Base-by-base conservation (phyloP, 192 early-diverging fungal genomes). In the Helicostylum pulchrum region DNA sequence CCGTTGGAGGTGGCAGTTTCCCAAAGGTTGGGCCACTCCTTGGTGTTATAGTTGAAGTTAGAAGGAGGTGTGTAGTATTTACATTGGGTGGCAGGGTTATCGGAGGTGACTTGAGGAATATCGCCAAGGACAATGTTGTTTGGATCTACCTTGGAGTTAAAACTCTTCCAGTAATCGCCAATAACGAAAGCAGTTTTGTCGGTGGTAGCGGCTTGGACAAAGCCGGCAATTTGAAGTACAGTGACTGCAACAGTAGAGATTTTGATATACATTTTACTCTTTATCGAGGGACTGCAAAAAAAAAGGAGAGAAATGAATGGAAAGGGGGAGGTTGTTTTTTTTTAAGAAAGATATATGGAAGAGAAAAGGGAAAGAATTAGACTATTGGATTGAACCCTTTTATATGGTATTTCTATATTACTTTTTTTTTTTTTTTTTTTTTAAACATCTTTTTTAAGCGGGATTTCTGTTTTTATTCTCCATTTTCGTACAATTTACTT, bases 1-100 rank as follows among this genome's bases (percentile, higher is more conserved):
- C 62, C 62, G 30, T 73, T 73, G 49, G 72, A 62, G 20, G 72
- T 74, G 17, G 72, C 72, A 55, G 66, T 67, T 15, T 49, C 20
- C 72, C 72, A 74, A 31, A 53, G 46, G n/a, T 49, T 64, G 21
- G 72, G 72, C 66, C 66, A 74, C 49, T 68, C 60, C 21, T 26
- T 54, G 14, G 47, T 7, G n/a, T 64, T 20, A 45, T 65, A 68
- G 9, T 19, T 19, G 23, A 64, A 46, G 20, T 49, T 15, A 23
- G 55, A 51, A 26, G 70, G 62, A 23, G 72, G 42, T 30, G 30
- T 20, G 49, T 74, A 74, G 19, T 65, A 64, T 26, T 48, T 55
- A 50, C 72, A 74, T 49, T 74, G 51, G 2, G 66, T 64, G 7
- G 20, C 39, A 10, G 62, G 61, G 20, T 72, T 64, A 39, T 72